Base-by-base conservation (phyloP, 2,329 filamentous ascomycete species). In the Phaeosphaeriaceae sp. region DNA sequence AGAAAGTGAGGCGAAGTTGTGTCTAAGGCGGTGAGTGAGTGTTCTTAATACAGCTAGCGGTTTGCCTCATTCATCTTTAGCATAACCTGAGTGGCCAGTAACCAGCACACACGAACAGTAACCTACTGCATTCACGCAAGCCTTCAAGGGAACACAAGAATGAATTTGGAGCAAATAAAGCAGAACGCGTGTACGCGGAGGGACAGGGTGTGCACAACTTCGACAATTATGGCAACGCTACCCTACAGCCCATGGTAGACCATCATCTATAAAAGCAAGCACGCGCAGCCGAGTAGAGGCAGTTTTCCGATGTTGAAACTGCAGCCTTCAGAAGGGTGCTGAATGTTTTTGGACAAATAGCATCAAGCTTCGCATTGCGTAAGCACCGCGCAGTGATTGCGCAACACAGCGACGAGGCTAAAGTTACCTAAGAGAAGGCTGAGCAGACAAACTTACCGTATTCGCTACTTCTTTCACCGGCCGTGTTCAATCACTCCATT, bases 1-100 rank as follows among this genome's bases (percentile, higher is more conserved):
- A 34, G 13, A 45, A 54, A 62, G 59, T 64, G 61, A 64, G 59
- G 59, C 61, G 54, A 49, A 45, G n/a, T 20, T 18, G 42, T 30
- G 48, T 39, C 40, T 34, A 45, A 42, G 16, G 50, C 53, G 46
- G 42, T 46, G 47, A 48, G 37, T 12, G 8, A 26, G 7, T 39
- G 18, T 34, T n/a, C 23, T n/a, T 21, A 21, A 51, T 26, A 17
- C 37, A 52, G 46, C 40, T 55, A 42, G 49, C 41, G 37, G 13
- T 13, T 40, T 53, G 7, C 47, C 42, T 15, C 38, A 46, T 47
- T 21, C 47, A 40, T 44, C 21, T 18, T 42, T 54, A 48, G 46
- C 20, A 35, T 37, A 13, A 26, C n/a, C 23, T 35, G 46, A 42
- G 51, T 56, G 50, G 44, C 60, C 58, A 63, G 52, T 59, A 42